Conservation (phyloP, 768 basidiomycete genomes). For the Boletus sp. region DNA sequence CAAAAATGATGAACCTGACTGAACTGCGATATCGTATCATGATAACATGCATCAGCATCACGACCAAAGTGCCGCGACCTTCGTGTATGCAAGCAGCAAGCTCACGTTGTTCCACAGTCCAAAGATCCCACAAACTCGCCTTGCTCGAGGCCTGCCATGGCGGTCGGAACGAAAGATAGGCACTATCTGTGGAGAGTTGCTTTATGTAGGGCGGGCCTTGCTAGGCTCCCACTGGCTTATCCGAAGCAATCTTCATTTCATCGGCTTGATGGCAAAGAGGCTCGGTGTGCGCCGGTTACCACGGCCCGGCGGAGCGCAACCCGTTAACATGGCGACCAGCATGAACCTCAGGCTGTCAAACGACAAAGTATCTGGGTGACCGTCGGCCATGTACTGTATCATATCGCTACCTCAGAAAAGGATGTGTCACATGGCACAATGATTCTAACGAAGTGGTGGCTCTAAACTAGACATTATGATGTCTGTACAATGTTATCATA, state of each 20-base stretch:
- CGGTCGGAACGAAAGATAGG: background rate
- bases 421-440: background rate
- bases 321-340: background rate
- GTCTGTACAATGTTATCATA: conserved; percentile 24
- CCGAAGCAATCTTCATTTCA: background rate
- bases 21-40: conserved; percentile 48
- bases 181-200: conserved; percentile 1
- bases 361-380: background rate
- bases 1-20: conserved; percentile 89
- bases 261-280: background rate
- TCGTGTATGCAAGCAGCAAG: conserved; percentile 6
- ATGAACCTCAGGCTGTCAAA: background rate
- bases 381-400: no score
- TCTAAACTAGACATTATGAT: background rate
- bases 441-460: background rate
- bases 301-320: background rate
- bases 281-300: background rate
- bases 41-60: conserved; percentile 1
- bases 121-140: conserved; percentile 89
- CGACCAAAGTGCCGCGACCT: background rate
- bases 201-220: conserved; percentile 6
- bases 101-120: conserved; percentile 94
- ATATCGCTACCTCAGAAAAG: no score
- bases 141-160: conserved; percentile 46
- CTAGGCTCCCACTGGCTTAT: background rate